Conservation (phyloP, 2,329 filamentous ascomycete species). For the Cordyceps militaris region DNA sequence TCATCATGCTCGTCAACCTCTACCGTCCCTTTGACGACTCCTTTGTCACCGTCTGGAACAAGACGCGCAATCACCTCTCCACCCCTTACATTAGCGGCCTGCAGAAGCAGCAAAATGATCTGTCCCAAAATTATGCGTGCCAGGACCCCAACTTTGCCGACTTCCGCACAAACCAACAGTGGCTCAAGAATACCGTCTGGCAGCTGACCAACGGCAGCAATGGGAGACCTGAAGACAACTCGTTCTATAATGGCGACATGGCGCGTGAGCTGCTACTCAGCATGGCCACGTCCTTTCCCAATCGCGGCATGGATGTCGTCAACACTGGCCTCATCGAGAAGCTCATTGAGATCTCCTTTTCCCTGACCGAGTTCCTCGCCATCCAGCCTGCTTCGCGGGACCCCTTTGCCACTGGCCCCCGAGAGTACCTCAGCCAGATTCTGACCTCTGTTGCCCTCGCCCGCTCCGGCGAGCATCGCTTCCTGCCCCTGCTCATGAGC, state of each 20-base stretch:
- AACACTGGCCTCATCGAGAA: slow-evolving; percentile 74
- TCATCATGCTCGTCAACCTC: slow-evolving; percentile 53
- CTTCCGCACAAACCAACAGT: slow-evolving; percentile 53
- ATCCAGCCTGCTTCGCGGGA: slow-evolving; percentile 53
- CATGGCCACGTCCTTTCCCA: slow-evolving; percentile 65
- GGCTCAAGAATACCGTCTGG: slow-evolving; percentile 59
- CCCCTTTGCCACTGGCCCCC: slow-evolving; percentile 59
- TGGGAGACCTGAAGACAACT: slow-evolving; percentile 38
- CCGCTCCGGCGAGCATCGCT: slow-evolving; percentile 69
- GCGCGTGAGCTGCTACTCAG: slow-evolving; percentile 54
- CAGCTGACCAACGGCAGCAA: slow-evolving; percentile 51
- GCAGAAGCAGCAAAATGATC: slow-evolving; percentile 55
- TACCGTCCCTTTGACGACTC: slow-evolving; percentile 61
- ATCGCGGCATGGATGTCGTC: slow-evolving; percentile 66
- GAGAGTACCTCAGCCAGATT: slow-evolving; percentile 66
- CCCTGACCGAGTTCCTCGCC: slow-evolving; percentile 66
- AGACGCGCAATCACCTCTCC: slow-evolving; percentile 51
- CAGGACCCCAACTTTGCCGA: slow-evolving; percentile 49
- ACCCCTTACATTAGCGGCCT: slow-evolving; percentile 49
- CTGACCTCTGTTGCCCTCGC: slow-evolving; percentile 61
- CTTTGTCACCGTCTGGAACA: slow-evolving; percentile 60
- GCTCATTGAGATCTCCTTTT: slow-evolving; percentile 67
- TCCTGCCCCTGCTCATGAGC: slow-evolving; percentile 66
- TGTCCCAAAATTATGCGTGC: slow-evolving; percentile 45
- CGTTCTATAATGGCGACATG: slow-evolving; percentile 56